Conservation (phyloP, 768 basidiomycete species). For the Clitopilus hobsonii region DNA sequence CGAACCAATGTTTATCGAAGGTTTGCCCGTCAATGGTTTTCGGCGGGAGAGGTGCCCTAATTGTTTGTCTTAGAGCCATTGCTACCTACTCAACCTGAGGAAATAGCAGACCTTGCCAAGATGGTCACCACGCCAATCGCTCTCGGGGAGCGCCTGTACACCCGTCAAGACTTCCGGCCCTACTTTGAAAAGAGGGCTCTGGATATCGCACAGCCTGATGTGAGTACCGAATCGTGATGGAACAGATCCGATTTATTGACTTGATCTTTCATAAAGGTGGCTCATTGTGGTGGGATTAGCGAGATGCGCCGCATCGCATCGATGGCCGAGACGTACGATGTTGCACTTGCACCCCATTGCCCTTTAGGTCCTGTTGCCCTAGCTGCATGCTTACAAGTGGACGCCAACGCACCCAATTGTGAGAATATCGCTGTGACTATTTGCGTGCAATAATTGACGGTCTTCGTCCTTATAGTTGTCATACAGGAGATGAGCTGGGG, state of each 20-base stretch:
- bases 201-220: constrained; percentile 69
- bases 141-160: constrained; percentile 61
- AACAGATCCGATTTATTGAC: neutral
- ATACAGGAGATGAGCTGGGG: constrained; percentile 68
- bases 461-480: constrained; percentile 29
- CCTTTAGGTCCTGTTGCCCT: constrained; percentile 69
- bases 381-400: constrained; percentile 67
- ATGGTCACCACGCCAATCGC: constrained; percentile 55
- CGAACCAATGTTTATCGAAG: constrained; percentile 63
- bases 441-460: neutral
- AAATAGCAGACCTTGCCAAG: constrained; percentile 54
- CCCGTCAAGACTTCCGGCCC: constrained; percentile 57
- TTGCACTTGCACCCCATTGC: constrained; percentile 69
- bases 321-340: constrained; percentile 64
- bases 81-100: constrained; percentile 54
- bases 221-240: constrained; percentile 18
- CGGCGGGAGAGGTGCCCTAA: neutral
- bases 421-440: constrained; percentile 14
- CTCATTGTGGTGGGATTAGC: constrained; percentile 57
- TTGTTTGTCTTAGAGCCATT: constrained; percentile 40
- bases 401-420: constrained; percentile 56
- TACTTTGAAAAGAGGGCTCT: constrained; percentile 61
- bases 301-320: constrained; percentile 55
- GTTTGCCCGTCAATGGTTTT: constrained; percentile 14
- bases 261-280: constrained; percentile 28